Base-by-base conservation (phyloP, 495 filamentous ascomycete species). In the Pseudevernia furfuracea region DNA sequence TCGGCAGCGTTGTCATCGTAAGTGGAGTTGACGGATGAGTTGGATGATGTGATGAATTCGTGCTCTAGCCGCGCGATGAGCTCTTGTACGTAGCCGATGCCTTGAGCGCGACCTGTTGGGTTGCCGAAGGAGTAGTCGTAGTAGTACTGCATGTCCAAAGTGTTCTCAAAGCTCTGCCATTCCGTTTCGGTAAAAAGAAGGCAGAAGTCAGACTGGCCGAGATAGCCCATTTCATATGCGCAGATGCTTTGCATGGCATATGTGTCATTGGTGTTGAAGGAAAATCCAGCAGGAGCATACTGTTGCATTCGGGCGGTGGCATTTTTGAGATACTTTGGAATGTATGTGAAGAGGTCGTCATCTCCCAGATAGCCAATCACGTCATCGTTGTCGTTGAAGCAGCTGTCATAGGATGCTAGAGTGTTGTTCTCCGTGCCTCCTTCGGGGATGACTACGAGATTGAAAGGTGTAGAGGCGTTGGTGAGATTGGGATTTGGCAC, bases 221-320 rank as follows among this genome's bases (percentile, higher is more conserved):
- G 66, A 56, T 75, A 78, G 34, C 57, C 68, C 30, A 46, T 65
- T 49, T 78, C 75, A 61, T 76, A 78, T 4, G 76, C 73, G 58
- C 76, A 78, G 58, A 77, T 74, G 43, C 68, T 72, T 62, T 77
- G 74, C 73, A 78, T 75, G 37, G 76, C 76, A 64, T 73, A 78
- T 3, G 74, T 77, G 63, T 78, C 76, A 55, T 78, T 77, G 60
- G 64, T 62, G 15, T 56, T 76, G 63, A 77, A 71, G 14, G 32
- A 67, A 63, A 77, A 77, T 17, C 70, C 71, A 9, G 58, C n/a
- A 7, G 75, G 74, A 37, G 70, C 73, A 65, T 73, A 70, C 48
- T 69, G 48, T 49, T 76, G 73, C 58, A 77, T 62, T 7, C 74
- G 64, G 2, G 44, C 62, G 9, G 74, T 75, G 38, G 75, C 74